Conservation (phyloP, 2,329 filamentous ascomycete genomes). For the Penicillium sp. region DNA sequence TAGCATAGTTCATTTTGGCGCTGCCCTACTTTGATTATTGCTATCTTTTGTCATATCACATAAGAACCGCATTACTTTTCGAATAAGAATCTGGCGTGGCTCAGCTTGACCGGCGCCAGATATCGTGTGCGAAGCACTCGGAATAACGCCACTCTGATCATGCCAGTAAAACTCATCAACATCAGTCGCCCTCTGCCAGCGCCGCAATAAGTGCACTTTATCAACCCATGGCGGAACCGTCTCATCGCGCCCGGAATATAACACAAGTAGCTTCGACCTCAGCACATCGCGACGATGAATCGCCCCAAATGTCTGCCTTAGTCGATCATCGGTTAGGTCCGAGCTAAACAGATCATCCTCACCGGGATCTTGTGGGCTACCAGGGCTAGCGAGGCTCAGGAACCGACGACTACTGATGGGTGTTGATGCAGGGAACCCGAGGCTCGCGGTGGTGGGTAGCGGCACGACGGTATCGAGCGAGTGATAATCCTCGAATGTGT, state of each 20-base stretch:
- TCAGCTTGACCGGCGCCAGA: background rate
- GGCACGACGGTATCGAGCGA: conserved; percentile 33
- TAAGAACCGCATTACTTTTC: conserved; percentile 1
- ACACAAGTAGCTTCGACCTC: conserved; percentile 45
- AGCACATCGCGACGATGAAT: conserved; percentile 45
- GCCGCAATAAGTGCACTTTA: conserved; percentile 48
- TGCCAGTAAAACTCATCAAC: conserved; percentile 49
- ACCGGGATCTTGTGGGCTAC: conserved; percentile 61
- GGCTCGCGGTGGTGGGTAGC: conserved; percentile 35
- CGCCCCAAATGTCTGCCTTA: conserved; percentile 67
- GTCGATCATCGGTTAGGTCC: conserved; percentile 65
- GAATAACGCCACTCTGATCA: conserved; percentile 53
- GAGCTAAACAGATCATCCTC: conserved; percentile 88
- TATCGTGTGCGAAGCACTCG: conserved; percentile 40
- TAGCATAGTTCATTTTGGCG: background rate
- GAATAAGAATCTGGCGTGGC: background rate
- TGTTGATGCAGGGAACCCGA: conserved; percentile 39
- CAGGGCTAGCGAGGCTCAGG: conserved; percentile 59
- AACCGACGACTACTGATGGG: conserved; percentile 63
- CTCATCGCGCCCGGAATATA: conserved; percentile 54
- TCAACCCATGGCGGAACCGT: conserved; percentile 50
- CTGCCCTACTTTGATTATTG: no score
- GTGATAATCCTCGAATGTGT: conserved; percentile 4
- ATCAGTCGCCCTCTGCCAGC: conserved; percentile 50
- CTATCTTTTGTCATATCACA: background rate